These are phyloP conservation scores for Mucor plumbeus DNA, from an alignment of 371 early-diverging fungal genomes.

Conservation along the genomic window DNA sequence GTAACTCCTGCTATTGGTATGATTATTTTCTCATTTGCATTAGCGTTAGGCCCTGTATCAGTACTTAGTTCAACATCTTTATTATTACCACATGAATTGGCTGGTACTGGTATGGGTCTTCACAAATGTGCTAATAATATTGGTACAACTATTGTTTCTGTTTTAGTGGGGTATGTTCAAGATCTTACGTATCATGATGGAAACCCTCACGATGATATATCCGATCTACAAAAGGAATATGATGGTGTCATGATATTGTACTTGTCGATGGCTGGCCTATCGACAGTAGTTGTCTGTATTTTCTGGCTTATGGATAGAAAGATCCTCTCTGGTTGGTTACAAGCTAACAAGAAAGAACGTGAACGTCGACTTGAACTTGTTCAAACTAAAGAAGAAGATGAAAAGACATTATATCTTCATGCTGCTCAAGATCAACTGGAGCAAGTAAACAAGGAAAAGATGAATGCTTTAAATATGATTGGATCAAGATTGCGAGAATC, in stretches of 20 bases:
- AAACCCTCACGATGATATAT: slow-evolving; percentile 35
- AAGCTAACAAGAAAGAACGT: slow-evolving; percentile 41
- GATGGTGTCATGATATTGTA: slow-evolving; percentile 53
- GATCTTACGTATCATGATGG: slow-evolving; percentile 55
- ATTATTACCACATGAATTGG: slow-evolving; percentile 44
- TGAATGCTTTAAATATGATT: slow-evolving; percentile 31
- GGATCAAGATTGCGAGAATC: slow-evolving; percentile 33
- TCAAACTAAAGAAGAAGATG: slow-evolving; percentile 34
- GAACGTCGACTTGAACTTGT: slow-evolving; percentile 38
- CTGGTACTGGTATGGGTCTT: slow-evolving; percentile 58
- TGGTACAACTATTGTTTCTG: slow-evolving; percentile 55
- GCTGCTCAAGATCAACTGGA: slow-evolving; percentile 24
- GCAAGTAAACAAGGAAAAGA: slow-evolving; percentile 11
- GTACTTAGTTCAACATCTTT: slow-evolving; percentile 48
- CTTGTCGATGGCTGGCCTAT: slow-evolving; percentile 33
- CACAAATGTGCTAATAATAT: slow-evolving; percentile 56
- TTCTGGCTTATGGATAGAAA: slow-evolving; percentile 46
- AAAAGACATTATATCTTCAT: slow-evolving; percentile 21
- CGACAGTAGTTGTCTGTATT: slow-evolving; percentile 29
- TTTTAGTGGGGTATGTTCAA: slow-evolving; percentile 56
- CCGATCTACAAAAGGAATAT: slow-evolving; percentile 43
- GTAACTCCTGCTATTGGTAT: slow-evolving; percentile 49
- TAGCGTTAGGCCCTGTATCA: slow-evolving; percentile 53
- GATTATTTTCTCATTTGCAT: slow-evolving; percentile 52
- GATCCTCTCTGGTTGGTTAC: slow-evolving; percentile 44